phyloP scores from a whole-genome alignment of 345 rosid genomes.

The Eucalyptus tenuipes region DNA sequence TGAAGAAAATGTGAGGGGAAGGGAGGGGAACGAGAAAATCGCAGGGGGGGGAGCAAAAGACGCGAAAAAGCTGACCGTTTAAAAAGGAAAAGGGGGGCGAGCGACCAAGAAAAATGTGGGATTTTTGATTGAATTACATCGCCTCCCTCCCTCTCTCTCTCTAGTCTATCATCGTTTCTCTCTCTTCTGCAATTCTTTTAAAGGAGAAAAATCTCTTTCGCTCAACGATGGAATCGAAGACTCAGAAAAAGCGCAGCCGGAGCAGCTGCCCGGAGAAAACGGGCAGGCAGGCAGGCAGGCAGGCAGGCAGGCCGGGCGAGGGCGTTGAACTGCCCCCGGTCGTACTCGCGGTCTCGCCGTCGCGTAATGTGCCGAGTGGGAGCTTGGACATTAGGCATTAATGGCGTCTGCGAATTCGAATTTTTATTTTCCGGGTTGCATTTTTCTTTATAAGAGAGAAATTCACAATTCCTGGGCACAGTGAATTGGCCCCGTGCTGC shows the following conservation, averaged over 20 bases:
- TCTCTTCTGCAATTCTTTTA: not conserved
- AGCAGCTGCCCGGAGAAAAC: constrained; percentile 6
- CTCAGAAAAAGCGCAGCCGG: not conserved
- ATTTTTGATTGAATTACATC: not conserved
- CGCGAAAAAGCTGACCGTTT: not conserved
- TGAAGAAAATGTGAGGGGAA: not conserved
- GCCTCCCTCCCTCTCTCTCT: not conserved
- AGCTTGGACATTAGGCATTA: not conserved
- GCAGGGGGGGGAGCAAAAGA: not conserved
- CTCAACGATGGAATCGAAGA: constrained; percentile 6
- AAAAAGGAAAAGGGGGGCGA: not conserved
- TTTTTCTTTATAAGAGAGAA: not conserved
- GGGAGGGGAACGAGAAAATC: not conserved
- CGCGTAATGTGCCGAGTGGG: not conserved
- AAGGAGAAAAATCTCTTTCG: not conserved
- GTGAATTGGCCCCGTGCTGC: rapidly evolving
- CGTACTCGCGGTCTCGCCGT: not conserved
- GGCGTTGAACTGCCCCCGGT: not conserved
- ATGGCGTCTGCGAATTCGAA: not conserved
- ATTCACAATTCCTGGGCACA: not conserved
- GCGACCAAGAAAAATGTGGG: not conserved
- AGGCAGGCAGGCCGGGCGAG: too few species aligned
- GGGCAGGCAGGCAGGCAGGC: not conserved
- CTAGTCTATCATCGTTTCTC: not conserved
- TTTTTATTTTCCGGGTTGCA: not conserved